Evolutionary conservation across 148 eudicot species (phyloP).

Genomic region (Rhododendron henanense): DNA sequence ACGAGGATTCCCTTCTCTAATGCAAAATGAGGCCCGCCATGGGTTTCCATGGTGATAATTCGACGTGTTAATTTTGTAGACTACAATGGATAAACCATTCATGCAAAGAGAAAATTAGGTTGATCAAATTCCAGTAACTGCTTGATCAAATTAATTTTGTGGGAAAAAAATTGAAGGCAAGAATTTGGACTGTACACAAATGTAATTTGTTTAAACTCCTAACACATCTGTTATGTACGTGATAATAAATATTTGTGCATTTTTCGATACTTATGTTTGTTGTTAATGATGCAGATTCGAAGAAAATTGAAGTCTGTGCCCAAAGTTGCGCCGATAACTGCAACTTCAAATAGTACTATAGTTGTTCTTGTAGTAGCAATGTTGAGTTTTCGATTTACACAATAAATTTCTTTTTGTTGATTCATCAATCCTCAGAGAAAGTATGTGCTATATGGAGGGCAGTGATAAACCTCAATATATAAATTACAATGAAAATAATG

Average conservation of each 20-base stretch:
- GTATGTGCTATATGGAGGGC: not conserved
- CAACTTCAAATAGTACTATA: not conserved
- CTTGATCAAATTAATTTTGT: not conserved
- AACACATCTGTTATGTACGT: not conserved
- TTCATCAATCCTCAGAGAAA: too few species aligned
- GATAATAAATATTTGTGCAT: too few species aligned
- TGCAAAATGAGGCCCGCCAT: not conserved
- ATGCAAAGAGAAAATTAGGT: not conserved
- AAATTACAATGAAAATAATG: too few species aligned
- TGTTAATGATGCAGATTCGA: not conserved
- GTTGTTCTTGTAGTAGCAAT: too few species aligned
- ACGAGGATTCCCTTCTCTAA: not conserved
- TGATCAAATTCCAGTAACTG: not conserved
- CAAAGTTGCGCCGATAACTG: not conserved
- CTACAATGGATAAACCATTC: not conserved
- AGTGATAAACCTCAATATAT: too few species aligned
- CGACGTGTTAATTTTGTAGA: not conserved
- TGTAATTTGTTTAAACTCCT: not conserved
- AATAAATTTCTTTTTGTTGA: too few species aligned
- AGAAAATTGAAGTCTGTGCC: not conserved
- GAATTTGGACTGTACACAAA: not conserved
- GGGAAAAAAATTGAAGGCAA: not conserved
- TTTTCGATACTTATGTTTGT: not conserved
- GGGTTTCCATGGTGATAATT: too few species aligned
- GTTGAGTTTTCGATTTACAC: too few species aligned